These are phyloP conservation scores for Fusarium metavorans DNA, from an alignment of 2,329 filamentous ascomycete species.

Conservation along the genomic window DNA sequence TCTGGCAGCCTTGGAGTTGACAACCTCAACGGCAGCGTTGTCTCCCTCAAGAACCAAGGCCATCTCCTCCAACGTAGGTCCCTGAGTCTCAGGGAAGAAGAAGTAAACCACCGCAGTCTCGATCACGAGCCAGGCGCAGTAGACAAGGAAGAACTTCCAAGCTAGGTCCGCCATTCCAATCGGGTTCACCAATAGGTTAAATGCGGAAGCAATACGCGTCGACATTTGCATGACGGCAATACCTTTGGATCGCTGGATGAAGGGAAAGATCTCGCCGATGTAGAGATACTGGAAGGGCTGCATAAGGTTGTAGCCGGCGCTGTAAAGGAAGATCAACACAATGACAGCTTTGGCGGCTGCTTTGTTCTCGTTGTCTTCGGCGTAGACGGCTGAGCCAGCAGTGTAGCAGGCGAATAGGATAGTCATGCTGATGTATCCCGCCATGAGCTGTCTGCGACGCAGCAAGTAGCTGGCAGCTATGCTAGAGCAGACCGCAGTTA, in stretches of 20 bases:
- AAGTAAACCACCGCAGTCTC: constrained; percentile 13
- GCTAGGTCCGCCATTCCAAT: constrained; percentile 8
- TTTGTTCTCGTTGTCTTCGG: constrained; percentile 20
- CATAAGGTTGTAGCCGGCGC: background rate
- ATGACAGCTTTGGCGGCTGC: constrained; percentile 43
- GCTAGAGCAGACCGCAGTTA: background rate
- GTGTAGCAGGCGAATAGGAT: constrained; percentile 46
- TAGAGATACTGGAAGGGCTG: constrained; percentile 23
- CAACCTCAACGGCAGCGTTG: constrained; percentile 2
- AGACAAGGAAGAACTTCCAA: constrained; percentile 22
- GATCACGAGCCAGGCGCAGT: background rate
- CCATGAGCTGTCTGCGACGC: constrained; percentile 46
- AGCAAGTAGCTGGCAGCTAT: background rate
- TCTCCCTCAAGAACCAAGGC: constrained; percentile 18
- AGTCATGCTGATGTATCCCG: constrained; percentile 8
- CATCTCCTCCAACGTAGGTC: constrained; percentile 17
- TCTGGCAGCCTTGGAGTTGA: background rate
- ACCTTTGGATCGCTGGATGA: constrained; percentile 17
- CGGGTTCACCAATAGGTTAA: constrained; percentile 14
- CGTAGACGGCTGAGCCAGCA: background rate
- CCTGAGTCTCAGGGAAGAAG: constrained; percentile 16
- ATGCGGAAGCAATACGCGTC: background rate
- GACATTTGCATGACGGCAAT: constrained; percentile 12
- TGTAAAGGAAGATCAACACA: constrained; percentile 52
- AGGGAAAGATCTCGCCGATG: constrained; percentile 41